Evolutionary conservation across 139 green algal genomes (phyloP).

Genomic region (Micractinium sp.): DNA sequence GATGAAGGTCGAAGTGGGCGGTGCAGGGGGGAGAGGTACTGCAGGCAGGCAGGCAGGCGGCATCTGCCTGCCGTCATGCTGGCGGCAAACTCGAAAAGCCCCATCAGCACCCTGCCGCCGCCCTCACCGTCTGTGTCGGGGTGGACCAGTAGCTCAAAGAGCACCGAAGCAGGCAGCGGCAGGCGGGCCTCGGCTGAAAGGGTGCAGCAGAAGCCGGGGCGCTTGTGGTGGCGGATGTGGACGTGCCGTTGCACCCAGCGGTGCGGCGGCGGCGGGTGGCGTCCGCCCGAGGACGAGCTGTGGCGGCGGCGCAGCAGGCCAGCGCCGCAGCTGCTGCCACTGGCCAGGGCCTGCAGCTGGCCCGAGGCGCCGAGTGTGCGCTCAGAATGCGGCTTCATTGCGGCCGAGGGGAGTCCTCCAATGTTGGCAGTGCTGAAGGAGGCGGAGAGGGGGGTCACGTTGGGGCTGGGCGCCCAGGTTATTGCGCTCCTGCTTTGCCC

Average conservation of each 20-base stretch:
- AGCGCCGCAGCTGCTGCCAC: background rate
- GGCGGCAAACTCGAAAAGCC: too few relatives aligned
- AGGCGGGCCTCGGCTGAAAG: background rate
- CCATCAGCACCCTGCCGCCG: background rate
- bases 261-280: background rate
- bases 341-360: background rate
- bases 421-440: too few relatives aligned
- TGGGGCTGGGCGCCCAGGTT: too few relatives aligned
- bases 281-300: background rate
- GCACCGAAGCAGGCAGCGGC: background rate
- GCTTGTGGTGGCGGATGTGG: background rate
- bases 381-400: too few relatives aligned
- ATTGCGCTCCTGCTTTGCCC: too few relatives aligned
- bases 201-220: background rate
- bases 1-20: too few relatives aligned
- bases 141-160: background rate
- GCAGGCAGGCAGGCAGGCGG: too few relatives aligned
- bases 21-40: too few relatives aligned
- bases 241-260: constrained; percentile 1
- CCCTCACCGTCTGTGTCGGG: background rate
- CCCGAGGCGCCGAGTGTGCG: too few relatives aligned
- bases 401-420: too few relatives aligned
- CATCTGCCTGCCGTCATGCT: too few relatives aligned
- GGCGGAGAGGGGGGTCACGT: too few relatives aligned
- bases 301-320: background rate